Percentiles rank a stretch among this genome's conserved stretches.
Conservation (phyloP, 495 filamentous ascomycete genomes). For the Sabuloglossum arenarium region DNA sequence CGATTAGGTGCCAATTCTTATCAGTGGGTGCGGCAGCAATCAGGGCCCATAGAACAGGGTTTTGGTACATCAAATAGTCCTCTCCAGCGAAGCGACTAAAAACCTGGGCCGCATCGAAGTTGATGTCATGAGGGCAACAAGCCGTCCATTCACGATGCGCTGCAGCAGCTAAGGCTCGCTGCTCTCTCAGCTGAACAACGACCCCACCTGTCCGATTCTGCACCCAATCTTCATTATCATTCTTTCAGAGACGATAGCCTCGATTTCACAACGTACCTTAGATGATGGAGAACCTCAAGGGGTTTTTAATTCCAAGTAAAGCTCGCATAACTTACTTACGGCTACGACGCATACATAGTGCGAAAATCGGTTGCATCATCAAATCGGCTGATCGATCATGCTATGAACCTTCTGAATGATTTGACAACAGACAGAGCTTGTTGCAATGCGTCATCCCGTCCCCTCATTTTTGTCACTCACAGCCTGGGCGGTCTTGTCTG, state of each 20-base stretch:
- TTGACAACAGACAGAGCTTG: slow-evolving; percentile 10
- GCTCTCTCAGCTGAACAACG: not conserved
- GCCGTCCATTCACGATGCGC: not conserved
- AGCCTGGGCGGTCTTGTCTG: slow-evolving; percentile 53
- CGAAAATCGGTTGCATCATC: slow-evolving; percentile 28
- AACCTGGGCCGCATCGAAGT: too few relatives aligned
- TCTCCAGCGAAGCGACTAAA: too few relatives aligned
- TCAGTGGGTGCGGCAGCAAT: too few relatives aligned
- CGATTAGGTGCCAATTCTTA: too few relatives aligned
- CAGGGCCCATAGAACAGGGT: too few relatives aligned
- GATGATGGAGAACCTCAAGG: not conserved
- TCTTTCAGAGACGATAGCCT: not conserved
- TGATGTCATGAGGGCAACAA: not conserved
- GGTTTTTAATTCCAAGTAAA: not conserved
- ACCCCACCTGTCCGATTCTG: not conserved
- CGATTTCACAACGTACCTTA: not conserved
- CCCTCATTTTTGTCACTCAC: slow-evolving; percentile 31
- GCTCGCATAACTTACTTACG: slow-evolving; percentile 54
- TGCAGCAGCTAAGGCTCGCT: not conserved
- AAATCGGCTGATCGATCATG: slow-evolving; percentile 66
- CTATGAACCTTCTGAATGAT: slow-evolving; percentile 48
- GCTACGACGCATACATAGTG: slow-evolving; percentile 61
- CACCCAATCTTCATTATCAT: not conserved
- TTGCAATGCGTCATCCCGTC: slow-evolving; percentile 8
- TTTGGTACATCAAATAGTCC: too few relatives aligned